Evolutionary conservation across 1,284 basidiomycete species (phyloP), one percentile per base, ranked within the genome.

Genomic region (Tetrapyrgos nigripes): DNA sequence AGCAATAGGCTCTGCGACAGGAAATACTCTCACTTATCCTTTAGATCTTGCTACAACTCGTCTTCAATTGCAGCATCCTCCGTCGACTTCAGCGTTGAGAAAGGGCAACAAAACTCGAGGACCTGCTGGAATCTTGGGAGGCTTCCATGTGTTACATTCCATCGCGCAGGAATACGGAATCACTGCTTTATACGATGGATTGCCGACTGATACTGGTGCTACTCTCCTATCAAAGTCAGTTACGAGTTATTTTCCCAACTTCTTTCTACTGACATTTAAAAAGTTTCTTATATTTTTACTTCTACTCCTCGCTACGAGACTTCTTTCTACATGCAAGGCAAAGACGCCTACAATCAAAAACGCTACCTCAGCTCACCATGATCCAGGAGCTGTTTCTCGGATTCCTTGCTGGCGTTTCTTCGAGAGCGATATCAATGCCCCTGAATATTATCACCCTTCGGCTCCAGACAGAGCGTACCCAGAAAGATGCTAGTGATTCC

Each of bases 21-120:
- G 84, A 1, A 84, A 84, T 64, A 67, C 79, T 0, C 65, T 83
- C 13, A 77, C 78, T 0, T 86, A 86, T 61, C 84, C 84, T 3
- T 75, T 86, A 3, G 83, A 85, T 63, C 73, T 86, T 9, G 75
- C 83, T 4, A 80, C 80, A 3, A 84, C 84, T 2, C 74, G 80
- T 24, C 63, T 79, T 6, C 74, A 78, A 62, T 62, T 77, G 24
- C 66, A 76, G 46, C 56, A 65, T 37, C 60, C 69, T 28, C 26
- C 53, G 9, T 68, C 62, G n/a, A n/a, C n/a, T n/a, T n/a, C n/a
- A 33, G 45, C 24, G 13, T 9, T 24, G 64, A 60, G 29, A 62
- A 59, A 29, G 62, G 17, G 19, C 44, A 40, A 23, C 21, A 50
- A 27, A 14, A 23, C 40, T 14, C 31, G 33, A 33, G 37, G 37